Conservation (phyloP, 805 yeast genomes). For the Sugiyamaella chiloensis region DNA sequence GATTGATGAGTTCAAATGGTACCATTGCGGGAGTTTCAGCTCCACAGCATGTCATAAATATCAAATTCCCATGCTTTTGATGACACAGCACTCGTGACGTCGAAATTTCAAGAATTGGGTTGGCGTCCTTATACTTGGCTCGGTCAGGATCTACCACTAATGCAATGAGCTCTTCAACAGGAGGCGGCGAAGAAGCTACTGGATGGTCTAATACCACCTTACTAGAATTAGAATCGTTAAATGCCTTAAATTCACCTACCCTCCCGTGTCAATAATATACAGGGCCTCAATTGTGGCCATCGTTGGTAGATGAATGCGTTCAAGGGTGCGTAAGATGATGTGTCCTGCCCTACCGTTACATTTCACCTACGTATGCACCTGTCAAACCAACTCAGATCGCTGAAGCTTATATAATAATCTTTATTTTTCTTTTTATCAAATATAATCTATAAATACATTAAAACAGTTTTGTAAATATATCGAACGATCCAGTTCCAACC, state of each 20-base stretch:
- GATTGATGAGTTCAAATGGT: slow-evolving; percentile 52
- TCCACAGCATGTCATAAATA: slow-evolving; percentile 32
- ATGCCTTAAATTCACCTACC: slow-evolving; percentile 30
- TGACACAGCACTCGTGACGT: slow-evolving; percentile 31
- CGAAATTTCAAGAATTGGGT: slow-evolving; percentile 24
- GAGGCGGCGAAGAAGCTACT: slow-evolving; percentile 34
- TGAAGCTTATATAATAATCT: too few species aligned
- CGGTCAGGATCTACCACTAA: slow-evolving; percentile 10
- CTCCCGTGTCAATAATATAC: slow-evolving; percentile 41
- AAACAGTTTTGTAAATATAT: slow-evolving; percentile 42
- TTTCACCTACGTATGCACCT: too few species aligned
- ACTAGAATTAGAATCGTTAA: slow-evolving; percentile 20
- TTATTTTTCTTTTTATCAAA: too few species aligned
- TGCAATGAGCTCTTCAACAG: slow-evolving; percentile 29
- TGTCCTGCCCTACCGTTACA: too few species aligned
- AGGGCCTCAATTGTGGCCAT: slow-evolving; percentile 40
- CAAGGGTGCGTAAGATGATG: too few species aligned
- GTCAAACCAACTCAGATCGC: too few species aligned
- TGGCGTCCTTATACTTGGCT: slow-evolving; percentile 5
- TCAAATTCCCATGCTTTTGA: slow-evolving; percentile 26
- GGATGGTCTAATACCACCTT: slow-evolving; percentile 40
- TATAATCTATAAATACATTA: slow-evolving; percentile 8
- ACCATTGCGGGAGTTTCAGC: slow-evolving; percentile 45
- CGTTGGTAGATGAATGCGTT: too few species aligned
- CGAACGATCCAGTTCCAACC: slow-evolving; percentile 97